Base-by-base conservation (phyloP, 2,329 filamentous ascomycete species). In the Phyllosticta citriasiana region DNA sequence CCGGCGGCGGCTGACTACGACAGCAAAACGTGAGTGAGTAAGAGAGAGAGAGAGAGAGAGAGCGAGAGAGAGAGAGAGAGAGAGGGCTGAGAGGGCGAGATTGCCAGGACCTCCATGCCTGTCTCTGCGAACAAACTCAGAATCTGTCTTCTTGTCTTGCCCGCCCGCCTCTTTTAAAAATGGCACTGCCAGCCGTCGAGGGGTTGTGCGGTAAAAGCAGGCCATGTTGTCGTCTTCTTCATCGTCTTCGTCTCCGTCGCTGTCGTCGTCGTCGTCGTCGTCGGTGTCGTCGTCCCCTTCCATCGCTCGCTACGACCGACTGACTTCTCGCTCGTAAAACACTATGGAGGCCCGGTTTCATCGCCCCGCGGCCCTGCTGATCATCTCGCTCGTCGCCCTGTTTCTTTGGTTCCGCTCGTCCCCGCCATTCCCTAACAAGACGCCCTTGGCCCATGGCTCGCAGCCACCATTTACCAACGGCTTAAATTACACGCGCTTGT, bases 291-390 rank as follows among this genome's bases (percentile, higher is more conserved):
- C 19, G 19, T 22, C 9, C 35, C 4, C 35, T 16, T 14, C 3
- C 40, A 47, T 22, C 40, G 40, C 40, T 47, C 40, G 40, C 40
- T 47, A n/a, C 40, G 40, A 30, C 27, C 4, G 2, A 30, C 27
- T 8, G 27, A 30, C 40, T 47, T 12, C 33, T 3, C 33, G 14
- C 40, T 47, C 40, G 40, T n/a, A 47, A 60, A 55, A 54, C 58
- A 54, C 58, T 30, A 62, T 62, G 60, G 60, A 62, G 53, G 35
- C 56, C 55, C 60, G 60, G 51, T 62, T 57, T 22, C 60, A 58
- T 50, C 60, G 60, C 55, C 55, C 55, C 19, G 55, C 25, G 30
- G 60, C 55, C 27, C 47, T 57, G 51, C 55, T 59, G 50, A 33
- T 62, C 22, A 50, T 62, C 19, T 50, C 59, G 19, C 25, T 52